Evolutionary conservation across 2,329 filamentous ascomycete genomes (phyloP).

Genomic region (Clonostachys chloroleuca): DNA sequence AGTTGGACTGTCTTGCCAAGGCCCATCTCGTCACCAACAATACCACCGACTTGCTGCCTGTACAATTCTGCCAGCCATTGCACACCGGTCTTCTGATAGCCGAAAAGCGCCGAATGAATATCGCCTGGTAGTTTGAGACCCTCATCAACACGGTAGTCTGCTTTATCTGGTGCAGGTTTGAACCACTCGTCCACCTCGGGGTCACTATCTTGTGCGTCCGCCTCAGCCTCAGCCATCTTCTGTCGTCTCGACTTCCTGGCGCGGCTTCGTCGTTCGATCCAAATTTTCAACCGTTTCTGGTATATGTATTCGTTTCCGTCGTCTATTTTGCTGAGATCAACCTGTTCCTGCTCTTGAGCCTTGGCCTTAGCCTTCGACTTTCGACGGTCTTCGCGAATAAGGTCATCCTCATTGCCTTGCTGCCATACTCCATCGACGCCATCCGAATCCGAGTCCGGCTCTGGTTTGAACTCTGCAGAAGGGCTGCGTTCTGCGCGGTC

Average conservation of each 20-base stretch:
- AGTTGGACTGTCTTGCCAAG: slow-evolving; percentile 83
- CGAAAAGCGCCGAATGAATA: slow-evolving; percentile 86
- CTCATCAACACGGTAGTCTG: slow-evolving; percentile 71
- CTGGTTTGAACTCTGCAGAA: slow-evolving; percentile 40
- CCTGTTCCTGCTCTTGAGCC: slow-evolving; percentile 25
- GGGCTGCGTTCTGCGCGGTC: slow-evolving; percentile 22
- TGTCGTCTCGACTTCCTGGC: slow-evolving; percentile 33
- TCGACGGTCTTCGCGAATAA: slow-evolving; percentile 28
- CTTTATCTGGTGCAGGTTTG: slow-evolving; percentile 77
- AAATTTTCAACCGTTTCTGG: slow-evolving; percentile 67
- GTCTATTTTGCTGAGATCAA: slow-evolving; percentile 62
- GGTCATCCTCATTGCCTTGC: slow-evolving; percentile 30
- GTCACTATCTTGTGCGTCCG: slow-evolving; percentile 33
- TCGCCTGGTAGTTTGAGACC: slow-evolving; percentile 83
- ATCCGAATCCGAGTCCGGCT: slow-evolving; percentile 19
- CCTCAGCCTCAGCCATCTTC: slow-evolving; percentile 22
- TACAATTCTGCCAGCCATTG: slow-evolving; percentile 95
- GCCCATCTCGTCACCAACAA: slow-evolving; percentile 97
- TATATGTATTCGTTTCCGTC: slow-evolving; percentile 87
- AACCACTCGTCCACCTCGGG: slow-evolving; percentile 65
- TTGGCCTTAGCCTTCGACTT: slow-evolving; percentile 35
- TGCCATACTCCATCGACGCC: slow-evolving; percentile 27
- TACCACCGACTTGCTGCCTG: slow-evolving; percentile 84
- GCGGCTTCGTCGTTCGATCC: slow-evolving; percentile 54
- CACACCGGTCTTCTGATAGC: slow-evolving; percentile 95